phyloP scores from a whole-genome alignment of 768 basidiomycete species.

The Baorangia bicolor region DNA sequence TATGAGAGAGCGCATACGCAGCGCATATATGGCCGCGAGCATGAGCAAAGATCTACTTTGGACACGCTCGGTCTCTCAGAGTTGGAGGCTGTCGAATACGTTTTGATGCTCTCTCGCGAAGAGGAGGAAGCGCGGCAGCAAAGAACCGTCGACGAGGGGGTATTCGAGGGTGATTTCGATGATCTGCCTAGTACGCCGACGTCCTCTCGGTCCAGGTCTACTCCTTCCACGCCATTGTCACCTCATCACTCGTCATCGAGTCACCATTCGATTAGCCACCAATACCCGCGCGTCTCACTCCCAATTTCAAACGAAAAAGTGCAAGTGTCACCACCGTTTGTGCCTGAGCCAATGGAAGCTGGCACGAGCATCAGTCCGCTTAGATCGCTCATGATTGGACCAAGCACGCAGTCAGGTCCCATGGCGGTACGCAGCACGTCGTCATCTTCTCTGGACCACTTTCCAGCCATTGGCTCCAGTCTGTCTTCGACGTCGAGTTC shows the following conservation, averaged over 20 bases:
- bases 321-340: slow-evolving; percentile 50
- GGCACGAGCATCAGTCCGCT: slow-evolving; percentile 37
- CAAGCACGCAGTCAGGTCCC: slow-evolving; percentile 7
- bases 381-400: slow-evolving; percentile 5
- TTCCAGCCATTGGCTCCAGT: slow-evolving; percentile 36
- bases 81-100: slow-evolving; percentile 73
- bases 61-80: slow-evolving; percentile 71
- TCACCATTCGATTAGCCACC: slow-evolving; percentile 22
- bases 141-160: slow-evolving; percentile 46
- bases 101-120: slow-evolving; percentile 82
- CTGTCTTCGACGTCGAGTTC: slow-evolving; percentile 24
- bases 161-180: slow-evolving; percentile 52
- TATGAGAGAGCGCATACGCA: slow-evolving; percentile 44
- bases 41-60: slow-evolving; percentile 57
- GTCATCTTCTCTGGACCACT: slow-evolving; percentile 29
- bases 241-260: slow-evolving; percentile 18
- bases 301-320: slow-evolving; percentile 49
- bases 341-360: slow-evolving; percentile 57
- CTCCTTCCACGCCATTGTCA: slow-evolving; percentile 3
- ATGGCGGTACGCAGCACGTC: slow-evolving; percentile 11
- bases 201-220: slow-evolving; percentile 18
- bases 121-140: slow-evolving; percentile 43
- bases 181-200: slow-evolving; percentile 8
- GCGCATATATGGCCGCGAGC: slow-evolving; percentile 45
- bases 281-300: slow-evolving; percentile 28